Base-by-base conservation (phyloP, 495 filamentous ascomycete species). In the Pseudevernia furfuracea region DNA sequence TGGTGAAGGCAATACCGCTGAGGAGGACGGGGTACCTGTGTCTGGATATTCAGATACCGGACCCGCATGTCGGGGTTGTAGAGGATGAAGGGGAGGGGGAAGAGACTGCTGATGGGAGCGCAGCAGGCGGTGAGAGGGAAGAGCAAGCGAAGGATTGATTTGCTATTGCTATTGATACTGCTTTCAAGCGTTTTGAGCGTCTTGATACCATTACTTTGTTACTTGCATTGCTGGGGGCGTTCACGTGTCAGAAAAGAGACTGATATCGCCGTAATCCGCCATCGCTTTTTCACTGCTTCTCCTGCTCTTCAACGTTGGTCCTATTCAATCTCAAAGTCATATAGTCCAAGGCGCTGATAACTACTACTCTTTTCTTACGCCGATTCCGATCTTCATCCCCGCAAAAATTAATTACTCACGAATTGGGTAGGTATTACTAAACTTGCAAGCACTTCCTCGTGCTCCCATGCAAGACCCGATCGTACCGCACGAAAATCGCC, bases 1-100 rank as follows among this genome's bases (percentile, higher is more conserved):
- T 84, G 9, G 88, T 91, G 5, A 84, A 80, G 69, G 87, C 95
- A 64, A 83, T 95, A 69, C 82, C 87, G 58, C 75, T 96, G 64
- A 83, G 90, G 68, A 80, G 87, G 69, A 92, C 92, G 41, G 92
- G 89, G 21, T 97, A 96, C 74, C 85, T 96, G 87, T 90, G 85
- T 76, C 78, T 94, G 41, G 90, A 94, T 72, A 89, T 94, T 53
- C 89, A 92, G 75, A 90, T 94, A 52, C 88, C 89, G 0, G 88
- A 92, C 71, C 90, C 90, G 2, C 85, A 91, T 70, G 78, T 91
- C 53, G 83, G 81, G 53, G 75, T 80, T 41, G 74, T 79, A 15
- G 75, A 75, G 28, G 46, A 61, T 49, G 53, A 57, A 25, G 44
- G n/a, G n/a, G 44, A 53, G 41, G 49, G 49, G 17, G 58, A 62